These are phyloP conservation scores for Rasamsonia emersonii DNA, from an alignment of 2,329 filamentous ascomycete species.

Conservation along the genomic window DNA sequence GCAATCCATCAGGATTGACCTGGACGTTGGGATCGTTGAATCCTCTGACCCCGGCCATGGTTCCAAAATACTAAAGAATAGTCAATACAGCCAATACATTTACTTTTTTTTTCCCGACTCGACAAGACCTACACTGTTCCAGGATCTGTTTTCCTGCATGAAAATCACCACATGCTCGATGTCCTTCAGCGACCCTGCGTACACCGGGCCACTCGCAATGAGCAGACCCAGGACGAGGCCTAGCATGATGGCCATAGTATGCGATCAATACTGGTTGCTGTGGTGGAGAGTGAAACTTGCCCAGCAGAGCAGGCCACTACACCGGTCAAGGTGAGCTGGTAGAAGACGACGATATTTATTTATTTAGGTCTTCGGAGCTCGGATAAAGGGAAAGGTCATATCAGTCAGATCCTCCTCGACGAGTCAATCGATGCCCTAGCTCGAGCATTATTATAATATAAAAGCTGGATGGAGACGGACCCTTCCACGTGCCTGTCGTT, in stretches of 20 bases:
- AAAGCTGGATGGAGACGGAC: too few relatives aligned
- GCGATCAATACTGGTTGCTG: not conserved
- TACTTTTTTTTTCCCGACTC: too few relatives aligned
- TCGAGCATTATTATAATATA: too few relatives aligned
- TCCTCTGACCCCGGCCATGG: constrained; percentile 47
- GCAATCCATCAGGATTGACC: constrained; percentile 36
- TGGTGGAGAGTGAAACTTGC: too few relatives aligned
- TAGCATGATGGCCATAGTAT: constrained; percentile 4
- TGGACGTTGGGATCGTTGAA: constrained; percentile 51
- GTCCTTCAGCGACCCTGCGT: constrained; percentile 31
- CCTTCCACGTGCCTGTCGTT: too few relatives aligned
- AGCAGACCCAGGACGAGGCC: constrained; percentile 4
- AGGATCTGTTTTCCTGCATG: constrained; percentile 45
- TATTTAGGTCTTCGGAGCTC: too few relatives aligned
- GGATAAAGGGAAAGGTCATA: too few relatives aligned
- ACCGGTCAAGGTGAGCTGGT: too few relatives aligned
- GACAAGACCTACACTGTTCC: constrained; percentile 24
- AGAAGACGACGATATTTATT: too few relatives aligned
- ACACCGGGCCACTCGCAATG: constrained; percentile 8
- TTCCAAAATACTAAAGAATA: constrained; percentile 44
- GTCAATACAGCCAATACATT: not conserved
- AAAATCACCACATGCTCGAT: constrained; percentile 52
- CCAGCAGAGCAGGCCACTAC: too few relatives aligned
- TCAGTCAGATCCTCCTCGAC: too few relatives aligned
- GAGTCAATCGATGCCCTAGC: too few relatives aligned